Evolutionary conservation across 306 rosid species (phyloP), one percentile per base, ranked within the genome.

Genomic region (Rubus parviflorus): DNA sequence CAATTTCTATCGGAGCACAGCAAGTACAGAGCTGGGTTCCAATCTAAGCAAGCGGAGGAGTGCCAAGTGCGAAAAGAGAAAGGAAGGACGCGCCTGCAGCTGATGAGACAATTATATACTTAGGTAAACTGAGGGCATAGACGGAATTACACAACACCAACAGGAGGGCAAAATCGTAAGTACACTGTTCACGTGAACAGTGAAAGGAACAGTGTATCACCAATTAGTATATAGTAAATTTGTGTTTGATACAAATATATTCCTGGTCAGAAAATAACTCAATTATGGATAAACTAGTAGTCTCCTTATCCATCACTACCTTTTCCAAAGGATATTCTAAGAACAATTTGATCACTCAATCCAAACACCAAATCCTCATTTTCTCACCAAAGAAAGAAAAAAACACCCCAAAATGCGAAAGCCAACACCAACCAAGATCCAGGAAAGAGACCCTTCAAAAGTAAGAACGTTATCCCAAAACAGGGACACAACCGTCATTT

Each of bases 401-500:
- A 49, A 63, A 65, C 35, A 35, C 1, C 15, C 10, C n/a, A 19
- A 63, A 48, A 52, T 35, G 16, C 5, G 1, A 37, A 75, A 35
- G 15, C 70, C 23, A 45, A 45, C 45, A 46, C 72, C 58, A 43
- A 40, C 22, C 75, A 58, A 56, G 47, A 77, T 48, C 71, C 76
- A 68, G 48, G 48, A 47, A 56, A 48, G 35, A 6, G 57, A 40
- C 58, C 40, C 75, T 37, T 56, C 8, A 25, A 70, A 80, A 81
- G 77, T 74, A 75, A 52, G 66, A 60, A 79, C 49, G 79, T 84
- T 81, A 86, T 84, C 79, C 25, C 7, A 20, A 20, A 10, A 8
- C 13, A 45, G 30, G 90, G 89, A 65, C 46, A 85, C 30, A 72
- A 75, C 0, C 15, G 97, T 82, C 77, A 83, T 66, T 65, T 1